Evolutionary conservation across 1,284 basidiomycete genomes (phyloP).

Genomic region (Malassezia restricta): DNA sequence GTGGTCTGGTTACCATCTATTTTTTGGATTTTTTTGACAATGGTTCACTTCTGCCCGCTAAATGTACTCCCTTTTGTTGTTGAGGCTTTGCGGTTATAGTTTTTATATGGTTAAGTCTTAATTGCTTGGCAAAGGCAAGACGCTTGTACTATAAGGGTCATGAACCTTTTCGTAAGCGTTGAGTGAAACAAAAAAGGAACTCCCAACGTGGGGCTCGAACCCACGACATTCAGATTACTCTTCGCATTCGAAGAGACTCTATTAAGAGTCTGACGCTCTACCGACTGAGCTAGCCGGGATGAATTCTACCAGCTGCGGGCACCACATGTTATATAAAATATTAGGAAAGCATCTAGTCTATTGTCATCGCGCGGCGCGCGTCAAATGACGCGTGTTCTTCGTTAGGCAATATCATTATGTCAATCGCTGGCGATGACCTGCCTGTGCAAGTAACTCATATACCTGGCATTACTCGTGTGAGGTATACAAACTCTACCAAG

Average conservation of each 20-base stretch:
- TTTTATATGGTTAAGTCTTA: too few relatives aligned
- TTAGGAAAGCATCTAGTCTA: background rate
- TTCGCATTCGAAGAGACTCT: slow-evolving; percentile 13
- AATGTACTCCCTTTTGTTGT: too few relatives aligned
- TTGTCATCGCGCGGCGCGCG: background rate
- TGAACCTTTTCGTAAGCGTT: background rate
- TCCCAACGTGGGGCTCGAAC: slow-evolving; percentile 46
- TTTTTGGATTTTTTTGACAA: background rate
- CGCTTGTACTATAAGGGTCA: background rate
- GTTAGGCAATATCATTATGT: background rate
- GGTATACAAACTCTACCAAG: slow-evolving; percentile 19
- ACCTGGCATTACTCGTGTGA: slow-evolving; percentile 25
- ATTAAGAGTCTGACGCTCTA: slow-evolving; percentile 47
- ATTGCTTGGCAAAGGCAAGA: background rate
- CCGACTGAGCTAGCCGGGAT: slow-evolving; percentile 47
- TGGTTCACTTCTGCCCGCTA: too few relatives aligned
- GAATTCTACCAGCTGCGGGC: background rate
- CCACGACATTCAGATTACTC: slow-evolving; percentile 41
- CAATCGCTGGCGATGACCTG: slow-evolving; percentile 13
- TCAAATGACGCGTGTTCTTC: background rate
- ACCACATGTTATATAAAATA: background rate
- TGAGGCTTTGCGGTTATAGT: too few relatives aligned
- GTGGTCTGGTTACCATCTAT: background rate
- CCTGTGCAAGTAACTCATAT: slow-evolving; percentile 36
- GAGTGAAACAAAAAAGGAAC: slow-evolving; percentile 4